Conservation (phyloP, 148 eudicot genomes). For the Silene conica region DNA sequence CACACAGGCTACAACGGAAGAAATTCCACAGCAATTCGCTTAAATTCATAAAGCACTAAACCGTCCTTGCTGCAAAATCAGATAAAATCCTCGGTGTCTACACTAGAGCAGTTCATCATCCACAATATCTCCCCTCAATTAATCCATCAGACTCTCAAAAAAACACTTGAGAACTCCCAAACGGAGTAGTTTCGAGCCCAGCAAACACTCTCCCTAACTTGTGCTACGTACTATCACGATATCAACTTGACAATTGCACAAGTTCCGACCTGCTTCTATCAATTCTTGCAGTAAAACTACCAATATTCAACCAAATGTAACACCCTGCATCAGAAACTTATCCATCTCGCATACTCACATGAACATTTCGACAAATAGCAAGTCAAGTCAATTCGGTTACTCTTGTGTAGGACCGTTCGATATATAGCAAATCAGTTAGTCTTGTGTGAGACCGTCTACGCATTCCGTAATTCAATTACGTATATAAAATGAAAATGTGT, state of each 20-base stretch:
- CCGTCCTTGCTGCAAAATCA: background rate
- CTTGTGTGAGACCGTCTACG: too few relatives aligned
- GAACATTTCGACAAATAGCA: too few relatives aligned
- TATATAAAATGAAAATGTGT: background rate
- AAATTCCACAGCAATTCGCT: too few relatives aligned
- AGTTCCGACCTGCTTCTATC: background rate
- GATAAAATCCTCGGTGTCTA: background rate
- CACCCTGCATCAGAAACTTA: background rate
- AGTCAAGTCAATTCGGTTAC: too few relatives aligned
- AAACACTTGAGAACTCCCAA: background rate
- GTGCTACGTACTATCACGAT: background rate
- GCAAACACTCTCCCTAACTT: background rate
- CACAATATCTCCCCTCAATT: background rate
- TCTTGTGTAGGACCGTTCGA: too few relatives aligned
- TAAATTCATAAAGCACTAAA: background rate
- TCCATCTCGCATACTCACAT: background rate
- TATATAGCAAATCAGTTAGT: too few relatives aligned
- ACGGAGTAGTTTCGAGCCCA: too few relatives aligned
- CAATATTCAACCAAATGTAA: background rate
- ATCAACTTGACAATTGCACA: background rate
- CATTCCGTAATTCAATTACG: too few relatives aligned
- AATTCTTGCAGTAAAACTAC: background rate
- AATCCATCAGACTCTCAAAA: background rate
- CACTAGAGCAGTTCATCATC: background rate
- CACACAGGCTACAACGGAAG: background rate